Conservation (phyloP, 2,329 filamentous ascomycete species). For the Rhinocladiella mackenziei region DNA sequence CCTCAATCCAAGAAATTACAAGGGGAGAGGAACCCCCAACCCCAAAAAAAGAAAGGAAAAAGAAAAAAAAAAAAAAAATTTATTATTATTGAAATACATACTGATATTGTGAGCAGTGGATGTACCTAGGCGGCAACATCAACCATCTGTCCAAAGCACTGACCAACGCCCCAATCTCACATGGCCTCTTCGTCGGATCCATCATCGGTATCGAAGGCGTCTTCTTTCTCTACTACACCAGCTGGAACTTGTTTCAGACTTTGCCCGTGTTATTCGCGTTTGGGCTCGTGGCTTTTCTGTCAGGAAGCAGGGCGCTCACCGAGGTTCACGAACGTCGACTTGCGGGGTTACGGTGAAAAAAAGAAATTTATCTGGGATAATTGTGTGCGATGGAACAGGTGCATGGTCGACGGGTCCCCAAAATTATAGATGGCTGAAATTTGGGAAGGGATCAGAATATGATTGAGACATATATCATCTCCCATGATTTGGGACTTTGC, state of each 20-base stretch:
- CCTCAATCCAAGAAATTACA: conserved; percentile 13
- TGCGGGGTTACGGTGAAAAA: conserved; percentile 58
- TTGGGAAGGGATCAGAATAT: too few relatives aligned
- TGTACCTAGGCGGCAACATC: conserved; percentile 75
- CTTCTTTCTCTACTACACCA: conserved; percentile 91
- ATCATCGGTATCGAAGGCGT: conserved; percentile 83
- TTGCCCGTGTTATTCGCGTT: conserved; percentile 69
- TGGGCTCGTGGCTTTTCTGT: conserved; percentile 70
- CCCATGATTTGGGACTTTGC: too few relatives aligned
- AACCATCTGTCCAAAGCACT: conserved; percentile 73
- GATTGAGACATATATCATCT: too few relatives aligned
- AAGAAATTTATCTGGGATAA: neutral
- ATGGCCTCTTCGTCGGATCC: conserved; percentile 80
- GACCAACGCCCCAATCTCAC: conserved; percentile 70
- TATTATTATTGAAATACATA: too few relatives aligned
- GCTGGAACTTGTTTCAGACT: conserved; percentile 87
- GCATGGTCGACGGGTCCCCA: neutral
- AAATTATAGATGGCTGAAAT: too few relatives aligned
- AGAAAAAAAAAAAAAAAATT: too few relatives aligned
- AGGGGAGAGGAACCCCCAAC: too few relatives aligned
- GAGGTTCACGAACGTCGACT: conserved; percentile 88
- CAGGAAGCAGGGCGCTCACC: conserved; percentile 81
- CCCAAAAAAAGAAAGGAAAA: too few relatives aligned
- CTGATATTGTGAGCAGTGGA: too few relatives aligned
- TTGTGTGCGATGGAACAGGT: neutral